Evolutionary conservation across 2,329 filamentous ascomycete genomes (phyloP).

Genomic region (Lachnellula cervina): DNA sequence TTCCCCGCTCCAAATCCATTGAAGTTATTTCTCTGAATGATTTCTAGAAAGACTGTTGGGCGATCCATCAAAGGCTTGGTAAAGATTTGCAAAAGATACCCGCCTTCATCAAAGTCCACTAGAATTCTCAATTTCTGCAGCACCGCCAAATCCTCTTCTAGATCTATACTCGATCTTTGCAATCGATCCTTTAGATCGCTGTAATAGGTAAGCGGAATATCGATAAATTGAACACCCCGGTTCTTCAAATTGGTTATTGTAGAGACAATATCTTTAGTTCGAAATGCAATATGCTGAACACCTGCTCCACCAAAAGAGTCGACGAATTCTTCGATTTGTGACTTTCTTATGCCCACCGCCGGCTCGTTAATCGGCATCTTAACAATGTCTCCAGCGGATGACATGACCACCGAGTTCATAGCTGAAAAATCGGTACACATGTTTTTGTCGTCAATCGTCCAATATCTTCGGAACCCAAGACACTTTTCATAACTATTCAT

Average conservation of each 20-base stretch:
- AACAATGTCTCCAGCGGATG: conserved; percentile 74
- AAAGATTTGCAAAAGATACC: conserved; percentile 74
- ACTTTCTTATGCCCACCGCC: conserved; percentile 81
- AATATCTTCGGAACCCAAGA: conserved; percentile 93
- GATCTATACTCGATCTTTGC: conserved; percentile 52
- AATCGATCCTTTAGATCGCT: conserved; percentile 68
- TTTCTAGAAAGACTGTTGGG: conserved; percentile 93
- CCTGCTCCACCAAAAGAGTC: conserved; percentile 86
- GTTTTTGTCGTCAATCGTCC: conserved; percentile 89
- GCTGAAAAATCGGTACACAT: conserved; percentile 92
- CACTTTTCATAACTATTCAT: conserved; percentile 65
- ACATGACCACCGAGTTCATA: conserved; percentile 85
- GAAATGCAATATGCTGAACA: conserved; percentile 89
- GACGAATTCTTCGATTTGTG: conserved; percentile 91
- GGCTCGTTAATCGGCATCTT: conserved; percentile 99
- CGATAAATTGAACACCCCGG: conserved; percentile 88
- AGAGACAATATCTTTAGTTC: conserved; percentile 75
- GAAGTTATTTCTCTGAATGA: conserved; percentile 88
- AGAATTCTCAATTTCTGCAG: conserved; percentile 77
- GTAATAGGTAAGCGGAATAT: conserved; percentile 81
- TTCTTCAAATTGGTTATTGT: conserved; percentile 73
- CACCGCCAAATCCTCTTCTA: conserved; percentile 75
- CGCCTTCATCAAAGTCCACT: conserved; percentile 91
- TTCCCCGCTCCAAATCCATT: conserved; percentile 92
- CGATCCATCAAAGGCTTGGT: conserved; percentile 90